Base-by-base conservation (phyloP, 345 rosid genomes). In the Limnanthes douglasii region DNA sequence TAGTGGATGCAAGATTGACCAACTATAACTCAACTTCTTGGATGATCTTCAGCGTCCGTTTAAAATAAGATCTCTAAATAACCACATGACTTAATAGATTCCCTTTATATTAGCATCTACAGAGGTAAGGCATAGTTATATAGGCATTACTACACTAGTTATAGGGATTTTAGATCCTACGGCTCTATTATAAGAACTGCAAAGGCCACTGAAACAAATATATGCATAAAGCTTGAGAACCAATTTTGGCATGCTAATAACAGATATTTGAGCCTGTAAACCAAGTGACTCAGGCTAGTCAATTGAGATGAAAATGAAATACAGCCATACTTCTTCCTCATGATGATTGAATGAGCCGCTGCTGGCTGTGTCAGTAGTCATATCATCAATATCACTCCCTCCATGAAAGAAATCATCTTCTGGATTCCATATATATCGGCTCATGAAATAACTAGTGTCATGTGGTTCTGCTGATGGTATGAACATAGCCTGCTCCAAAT, bases 361-460 rank as follows among this genome's bases (percentile, higher is more conserved):
- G 65, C 93, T 83, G 57, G 74, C 59, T 12, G 85, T 54, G 51
- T 90, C 98, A 15, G 86, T 72, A 36, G n/a, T n/a, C 52, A 70
- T 37, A 46, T 72, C 86, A 29, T 84, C 94, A 39, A 79, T 76
- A 54, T 88, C 95, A 17, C 95, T 79, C 18, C 72, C 73, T 54
- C 93, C 97, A 34, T 61, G 62, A 60, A 70, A 67, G 49, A 64
- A 59, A 47, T 77, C 94, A 39, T 71, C 94, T 54, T 80, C 95
- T 29, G 86, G 79, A 31, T 72, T 79, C 93, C 98, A 83, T 48
- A 84, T 62, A 44, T 80, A 77, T 2, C 98, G 65, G 65, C 98
- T 77, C 80, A 80, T 73, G 60, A 90, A 90, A 36, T 90, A 90
- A 51, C 98, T 77, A 0, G 96, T 77, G 56, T 90, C 96, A 3